phyloP scores from a whole-genome alignment of 176 grass and related monocot species.

The Hsuehochloa calcarea region DNA sequence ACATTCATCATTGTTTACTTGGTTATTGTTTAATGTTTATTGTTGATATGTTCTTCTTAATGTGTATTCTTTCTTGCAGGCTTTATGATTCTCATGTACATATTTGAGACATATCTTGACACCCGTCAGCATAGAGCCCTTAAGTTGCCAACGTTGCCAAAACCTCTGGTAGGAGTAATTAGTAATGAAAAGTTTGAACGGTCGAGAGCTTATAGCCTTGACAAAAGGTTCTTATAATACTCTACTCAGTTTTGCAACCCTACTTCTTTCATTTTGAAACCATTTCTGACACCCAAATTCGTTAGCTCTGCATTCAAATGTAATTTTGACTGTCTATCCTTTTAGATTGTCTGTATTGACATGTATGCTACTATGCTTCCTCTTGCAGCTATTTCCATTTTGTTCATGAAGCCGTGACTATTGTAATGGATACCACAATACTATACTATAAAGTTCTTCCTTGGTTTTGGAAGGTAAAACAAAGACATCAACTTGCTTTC shows the following conservation, averaged over 20 bases:
- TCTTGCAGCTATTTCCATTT: slow-evolving; percentile 79
- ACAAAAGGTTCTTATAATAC: slow-evolving; percentile 69
- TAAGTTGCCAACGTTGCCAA: slow-evolving; percentile 64
- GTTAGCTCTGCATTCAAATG: background rate
- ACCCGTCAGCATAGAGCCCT: slow-evolving; percentile 78
- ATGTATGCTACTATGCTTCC: background rate
- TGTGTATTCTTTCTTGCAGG: slow-evolving; percentile 55
- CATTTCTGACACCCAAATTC: background rate
- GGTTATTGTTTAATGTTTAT: slow-evolving; percentile 16
- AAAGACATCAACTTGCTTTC: slow-evolving; percentile 4
- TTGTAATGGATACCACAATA: slow-evolving; percentile 86
- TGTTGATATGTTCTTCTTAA: background rate
- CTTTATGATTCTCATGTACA: slow-evolving; percentile 91
- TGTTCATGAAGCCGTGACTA: slow-evolving; percentile 76
- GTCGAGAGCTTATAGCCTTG: slow-evolving; percentile 88
- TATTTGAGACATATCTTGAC: slow-evolving; percentile 97
- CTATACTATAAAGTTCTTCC: slow-evolving; percentile 84
- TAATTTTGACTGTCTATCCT: background rate
- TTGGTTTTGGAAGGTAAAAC: slow-evolving; percentile 93
- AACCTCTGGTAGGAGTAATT: slow-evolving; percentile 75
- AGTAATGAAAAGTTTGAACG: slow-evolving; percentile 79
- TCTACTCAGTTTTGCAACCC: background rate
- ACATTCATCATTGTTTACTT: slow-evolving; percentile 4
- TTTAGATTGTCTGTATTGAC: slow-evolving; percentile 2
- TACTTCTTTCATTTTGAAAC: slow-evolving; percentile 2